phyloP scores from a whole-genome alignment of 768 basidiomycete species.

The Galerina sulciceps region DNA sequence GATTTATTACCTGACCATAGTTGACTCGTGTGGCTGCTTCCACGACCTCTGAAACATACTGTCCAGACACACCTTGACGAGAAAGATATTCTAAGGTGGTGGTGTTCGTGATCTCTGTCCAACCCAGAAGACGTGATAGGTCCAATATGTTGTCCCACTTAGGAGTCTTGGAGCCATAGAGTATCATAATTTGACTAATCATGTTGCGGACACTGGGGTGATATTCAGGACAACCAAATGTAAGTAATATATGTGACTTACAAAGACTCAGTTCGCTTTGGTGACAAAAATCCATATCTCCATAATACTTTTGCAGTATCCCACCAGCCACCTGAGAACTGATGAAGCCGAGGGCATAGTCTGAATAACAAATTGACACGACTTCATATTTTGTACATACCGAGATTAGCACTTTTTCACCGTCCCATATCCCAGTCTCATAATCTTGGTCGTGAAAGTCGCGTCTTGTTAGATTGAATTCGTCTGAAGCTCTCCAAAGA shows the following conservation, averaged over 20 bases:
- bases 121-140: constrained; percentile 57
- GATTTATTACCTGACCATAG: constrained; percentile 67
- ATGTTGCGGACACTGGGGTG: constrained; percentile 55
- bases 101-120: constrained; percentile 50
- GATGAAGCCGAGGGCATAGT: not conserved
- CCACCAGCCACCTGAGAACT: constrained; percentile 68
- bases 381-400: constrained; percentile 40
- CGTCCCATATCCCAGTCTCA: constrained; percentile 83
- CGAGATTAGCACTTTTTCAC: constrained; percentile 65
- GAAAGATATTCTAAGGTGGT: constrained; percentile 63
- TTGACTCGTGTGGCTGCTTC: constrained; percentile 85
- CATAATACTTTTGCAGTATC: constrained; percentile 74
- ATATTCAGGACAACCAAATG: not conserved
- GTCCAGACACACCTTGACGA: constrained; percentile 53
- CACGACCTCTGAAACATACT: constrained; percentile 74
- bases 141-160: constrained; percentile 67
- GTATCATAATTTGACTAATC: constrained; percentile 50
- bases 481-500: constrained; percentile 74
- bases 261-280: constrained; percentile 59
- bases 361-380: not conserved
- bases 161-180: constrained; percentile 60
- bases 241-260: constrained; percentile 32
- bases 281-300: constrained; percentile 75
- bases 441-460: constrained; percentile 52
- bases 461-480: constrained; percentile 70